phyloP scores from a whole-genome alignment of 208 protist species.

The Leishmania lainsoni region DNA sequence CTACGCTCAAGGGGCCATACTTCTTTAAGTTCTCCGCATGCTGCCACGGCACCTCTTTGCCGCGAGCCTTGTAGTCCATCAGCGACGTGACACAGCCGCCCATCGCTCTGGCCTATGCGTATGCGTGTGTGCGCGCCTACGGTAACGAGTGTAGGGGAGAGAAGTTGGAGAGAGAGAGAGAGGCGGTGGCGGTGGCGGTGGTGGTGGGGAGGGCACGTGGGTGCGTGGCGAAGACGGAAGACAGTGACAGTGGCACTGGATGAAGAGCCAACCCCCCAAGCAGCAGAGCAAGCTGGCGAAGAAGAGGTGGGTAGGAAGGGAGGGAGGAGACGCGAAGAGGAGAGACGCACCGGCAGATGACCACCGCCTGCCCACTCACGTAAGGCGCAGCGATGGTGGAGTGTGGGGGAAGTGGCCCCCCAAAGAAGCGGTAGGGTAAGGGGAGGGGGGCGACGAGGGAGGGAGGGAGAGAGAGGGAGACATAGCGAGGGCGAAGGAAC shows the following conservation, averaged over 20 bases:
- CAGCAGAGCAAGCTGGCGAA: too few species aligned
- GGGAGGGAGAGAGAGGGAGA: background rate
- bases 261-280: too few species aligned
- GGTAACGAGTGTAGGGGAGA: too few species aligned
- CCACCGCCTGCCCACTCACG: too few species aligned
- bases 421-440: too few species aligned
- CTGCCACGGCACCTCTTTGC: slow-evolving; percentile 16
- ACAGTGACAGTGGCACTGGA: too few species aligned
- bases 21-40: slow-evolving; percentile 8
- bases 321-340: too few species aligned
- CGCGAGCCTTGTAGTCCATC: slow-evolving; percentile 35
- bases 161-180: background rate
- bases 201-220: too few species aligned
- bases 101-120: background rate
- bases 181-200: too few species aligned
- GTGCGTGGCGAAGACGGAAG: too few species aligned
- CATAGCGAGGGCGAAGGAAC: background rate
- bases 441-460: background rate
- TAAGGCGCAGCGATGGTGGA: background rate
- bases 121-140: background rate
- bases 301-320: too few species aligned
- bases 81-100: slow-evolving; percentile 17
- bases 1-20: slow-evolving; percentile 38
- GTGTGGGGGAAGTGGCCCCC: background rate
- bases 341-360: too few species aligned